Evolutionary conservation across 257 asterid genomes (phyloP), one percentile per base, ranked within the genome.

Genomic region (Lithospermum erythrorhizon): DNA sequence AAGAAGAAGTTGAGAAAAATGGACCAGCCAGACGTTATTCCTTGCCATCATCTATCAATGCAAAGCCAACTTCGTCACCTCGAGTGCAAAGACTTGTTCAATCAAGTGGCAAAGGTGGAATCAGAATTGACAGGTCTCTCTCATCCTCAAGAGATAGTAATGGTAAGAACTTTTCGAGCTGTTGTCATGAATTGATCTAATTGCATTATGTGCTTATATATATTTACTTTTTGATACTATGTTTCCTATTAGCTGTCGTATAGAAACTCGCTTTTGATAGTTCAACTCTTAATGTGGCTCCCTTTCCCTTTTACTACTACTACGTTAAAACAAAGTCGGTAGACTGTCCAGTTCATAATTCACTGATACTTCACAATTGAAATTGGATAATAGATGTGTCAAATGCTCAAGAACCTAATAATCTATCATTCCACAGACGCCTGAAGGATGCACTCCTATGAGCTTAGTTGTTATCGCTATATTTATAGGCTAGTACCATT

Each of bases 61-160:
- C 70, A 29, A 81, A 83, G 63, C 55, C 61, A 66, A 75, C 75
- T 61, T 70, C 81, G 48, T 83, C 87, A 2, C 90, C 84, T 10
- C 82, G 82, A 62, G 70, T 78, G 23, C 78, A 67, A 48, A 66
- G 72, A 72, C 75, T 68, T 55, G 70, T 72, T 73, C 90, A 78
- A 72, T 72, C 73, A 29, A 75, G 74, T 73, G 81, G 78, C 22
- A 75, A 63, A 68, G 82, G 66, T 69, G 81, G 79, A 55, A 65
- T 30, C 59, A 76, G 68, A 74, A 72, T 61, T 57, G 78, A 80
- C 58, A 70, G 73, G 68, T 76, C 86, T 56, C 65, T 83, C 19
- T 75, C 84, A 9, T 73, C 83, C 48, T 78, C 83, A 10, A 80
- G 80, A 73, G 86, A 83, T 55, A 78, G 71, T 72, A 66, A 61